Percentiles rank a stretch among this genome's conserved stretches.
Evolutionary conservation across 225 moss, liverwort and hornwort species (phyloP).

Genomic region (Marchantia polymorpha): DNA sequence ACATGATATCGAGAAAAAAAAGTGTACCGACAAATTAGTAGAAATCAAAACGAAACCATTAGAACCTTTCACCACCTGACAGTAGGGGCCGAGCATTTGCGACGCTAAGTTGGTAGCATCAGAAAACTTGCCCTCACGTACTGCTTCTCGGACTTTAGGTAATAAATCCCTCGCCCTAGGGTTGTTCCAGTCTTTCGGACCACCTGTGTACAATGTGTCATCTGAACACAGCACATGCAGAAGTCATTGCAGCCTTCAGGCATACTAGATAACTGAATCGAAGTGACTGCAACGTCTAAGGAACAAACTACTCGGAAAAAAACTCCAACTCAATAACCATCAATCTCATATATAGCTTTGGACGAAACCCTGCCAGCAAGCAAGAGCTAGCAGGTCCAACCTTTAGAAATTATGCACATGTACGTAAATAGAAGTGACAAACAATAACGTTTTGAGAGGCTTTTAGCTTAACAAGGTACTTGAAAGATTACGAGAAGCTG

Average conservation of each 20-base stretch:
- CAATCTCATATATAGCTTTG: neutral
- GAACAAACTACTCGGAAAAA: no score
- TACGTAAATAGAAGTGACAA: no score
- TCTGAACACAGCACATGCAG: slow-evolving; percentile 44
- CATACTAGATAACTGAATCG: neutral
- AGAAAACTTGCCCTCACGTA: slow-evolving; percentile 61
- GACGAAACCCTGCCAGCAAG: neutral
- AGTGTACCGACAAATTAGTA: neutral
- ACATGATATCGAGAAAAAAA: neutral
- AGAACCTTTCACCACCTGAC: slow-evolving; percentile 51
- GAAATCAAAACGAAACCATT: neutral
- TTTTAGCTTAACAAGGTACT: no score
- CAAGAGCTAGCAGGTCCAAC: no score
- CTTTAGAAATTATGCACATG: no score
- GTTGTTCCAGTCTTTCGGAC: slow-evolving; percentile 91
- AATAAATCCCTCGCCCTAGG: slow-evolving; percentile 51
- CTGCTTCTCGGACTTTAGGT: slow-evolving; percentile 70
- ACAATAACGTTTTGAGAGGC: no score
- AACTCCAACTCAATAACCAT: no score
- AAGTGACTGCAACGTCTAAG: no score
- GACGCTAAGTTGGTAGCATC: slow-evolving; percentile 59
- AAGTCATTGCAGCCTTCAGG: neutral
- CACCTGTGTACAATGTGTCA: slow-evolving; percentile 90
- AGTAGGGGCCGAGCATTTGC: slow-evolving; percentile 83
- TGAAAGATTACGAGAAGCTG: no score